These are phyloP conservation scores for Boletellus ananas DNA, from an alignment of 768 basidiomycete genomes.

Conservation along the genomic window DNA sequence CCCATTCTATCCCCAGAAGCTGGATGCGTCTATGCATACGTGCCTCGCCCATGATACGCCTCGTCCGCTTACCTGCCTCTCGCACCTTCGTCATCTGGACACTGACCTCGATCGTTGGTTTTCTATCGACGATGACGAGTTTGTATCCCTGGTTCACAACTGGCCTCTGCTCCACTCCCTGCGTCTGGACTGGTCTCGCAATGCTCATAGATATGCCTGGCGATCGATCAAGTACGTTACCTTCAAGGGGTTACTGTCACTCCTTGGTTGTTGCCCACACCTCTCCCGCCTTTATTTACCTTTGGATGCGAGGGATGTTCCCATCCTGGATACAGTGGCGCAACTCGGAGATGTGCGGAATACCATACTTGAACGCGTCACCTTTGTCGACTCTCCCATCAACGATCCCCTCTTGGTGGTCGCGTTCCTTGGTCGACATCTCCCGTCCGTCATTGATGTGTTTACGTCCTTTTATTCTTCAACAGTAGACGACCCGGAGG, in stretches of 20 bases:
- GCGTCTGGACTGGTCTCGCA: background rate
- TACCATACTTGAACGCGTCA: background rate
- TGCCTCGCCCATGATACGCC: background rate
- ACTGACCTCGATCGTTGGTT: background rate
- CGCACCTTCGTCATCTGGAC: background rate
- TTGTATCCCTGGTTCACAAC: background rate
- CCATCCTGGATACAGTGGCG: background rate
- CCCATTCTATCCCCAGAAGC: too few species aligned
- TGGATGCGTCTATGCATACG: too few species aligned
- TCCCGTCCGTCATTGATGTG: background rate
- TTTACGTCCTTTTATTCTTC: background rate
- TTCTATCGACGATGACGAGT: slow-evolving; percentile 3
- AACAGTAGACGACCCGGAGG: too few species aligned
- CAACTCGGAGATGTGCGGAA: background rate
- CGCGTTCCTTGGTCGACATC: background rate
- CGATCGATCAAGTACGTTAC: background rate
- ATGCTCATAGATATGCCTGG: background rate
- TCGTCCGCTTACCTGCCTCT: background rate
- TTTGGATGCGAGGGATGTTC: slow-evolving; percentile 1
- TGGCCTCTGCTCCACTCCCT: slow-evolving; percentile 1
- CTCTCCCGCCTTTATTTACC: background rate
- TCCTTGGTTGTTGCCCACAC: background rate
- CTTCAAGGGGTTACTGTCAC: background rate
- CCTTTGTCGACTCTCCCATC: background rate
- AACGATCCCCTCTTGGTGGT: background rate